phyloP scores from a whole-genome alignment of 371 early-diverging fungal species.

The Entomophthora muscae region DNA sequence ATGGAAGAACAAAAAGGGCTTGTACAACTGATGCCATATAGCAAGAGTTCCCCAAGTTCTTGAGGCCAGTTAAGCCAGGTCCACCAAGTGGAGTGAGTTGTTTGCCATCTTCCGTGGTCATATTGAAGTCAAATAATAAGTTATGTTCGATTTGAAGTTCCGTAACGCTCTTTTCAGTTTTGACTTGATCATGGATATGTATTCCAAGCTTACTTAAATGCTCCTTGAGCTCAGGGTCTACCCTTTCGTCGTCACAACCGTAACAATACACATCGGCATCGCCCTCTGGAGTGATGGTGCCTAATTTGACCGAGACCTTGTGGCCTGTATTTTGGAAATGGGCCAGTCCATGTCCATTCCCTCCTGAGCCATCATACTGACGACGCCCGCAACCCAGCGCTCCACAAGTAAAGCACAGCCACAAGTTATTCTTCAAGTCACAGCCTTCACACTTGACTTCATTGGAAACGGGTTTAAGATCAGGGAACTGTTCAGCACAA shows the following conservation, averaged over 20 bases:
- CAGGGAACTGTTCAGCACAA: conserved; percentile 37
- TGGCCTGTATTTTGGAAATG: conserved; percentile 82
- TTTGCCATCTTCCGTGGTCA: conserved; percentile 91
- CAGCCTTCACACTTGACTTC: conserved; percentile 72
- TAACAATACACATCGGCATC: conserved; percentile 93
- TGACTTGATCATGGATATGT: conserved; percentile 54
- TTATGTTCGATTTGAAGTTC: conserved; percentile 95
- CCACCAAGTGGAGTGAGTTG: conserved; percentile 66
- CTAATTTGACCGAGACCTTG: conserved; percentile 71
- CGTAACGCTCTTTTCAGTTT: conserved; percentile 82
- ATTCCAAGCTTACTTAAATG: conserved; percentile 83
- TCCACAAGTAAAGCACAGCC: conserved; percentile 66
- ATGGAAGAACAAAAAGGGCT: conserved; percentile 51
- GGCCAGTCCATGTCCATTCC: conserved; percentile 91
- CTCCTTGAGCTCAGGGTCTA: conserved; percentile 55
- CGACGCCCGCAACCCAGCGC: conserved; percentile 63
- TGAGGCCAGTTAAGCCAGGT: conserved; percentile 80
- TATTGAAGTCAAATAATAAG: conserved; percentile 87
- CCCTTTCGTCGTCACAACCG: conserved; percentile 59
- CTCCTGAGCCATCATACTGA: conserved; percentile 96
- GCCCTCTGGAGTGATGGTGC: conserved; percentile 95
- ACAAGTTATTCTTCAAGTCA: conserved; percentile 68
- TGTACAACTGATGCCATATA: conserved; percentile 91
- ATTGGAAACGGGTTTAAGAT: background rate
- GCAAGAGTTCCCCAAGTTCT: conserved; percentile 92